phyloP scores from a whole-genome alignment of 495 filamentous ascomycete species.

The Penicillium subrubescens region DNA sequence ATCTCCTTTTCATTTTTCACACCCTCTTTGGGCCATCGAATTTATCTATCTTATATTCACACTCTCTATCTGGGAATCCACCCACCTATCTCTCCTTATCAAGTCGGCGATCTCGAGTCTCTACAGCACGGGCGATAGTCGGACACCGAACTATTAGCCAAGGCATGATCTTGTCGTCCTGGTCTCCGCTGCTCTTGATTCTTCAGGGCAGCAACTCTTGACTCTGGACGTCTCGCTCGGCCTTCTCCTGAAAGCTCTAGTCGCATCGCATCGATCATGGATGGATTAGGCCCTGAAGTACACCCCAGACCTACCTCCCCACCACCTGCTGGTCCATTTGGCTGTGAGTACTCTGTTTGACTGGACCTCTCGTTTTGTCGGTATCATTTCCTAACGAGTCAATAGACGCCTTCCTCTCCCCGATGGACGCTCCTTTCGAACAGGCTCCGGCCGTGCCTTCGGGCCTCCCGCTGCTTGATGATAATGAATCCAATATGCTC shows the following conservation, averaged over 20 bases:
- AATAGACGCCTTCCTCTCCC: conserved; percentile 49
- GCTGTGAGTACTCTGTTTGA: conserved; percentile 51
- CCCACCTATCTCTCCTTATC: not conserved
- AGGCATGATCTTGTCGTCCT: conserved; percentile 39
- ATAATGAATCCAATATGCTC: conserved; percentile 63
- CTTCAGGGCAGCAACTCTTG: conserved; percentile 27
- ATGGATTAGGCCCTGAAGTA: conserved; percentile 35
- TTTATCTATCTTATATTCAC: not conserved
- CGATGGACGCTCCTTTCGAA: conserved; percentile 55
- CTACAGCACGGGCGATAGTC: conserved; percentile 5
- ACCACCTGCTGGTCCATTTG: conserved; percentile 54
- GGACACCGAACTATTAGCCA: conserved; percentile 11
- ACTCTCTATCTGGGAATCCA: not conserved
- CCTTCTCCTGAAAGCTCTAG: not conserved
- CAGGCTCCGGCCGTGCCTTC: conserved; percentile 59
- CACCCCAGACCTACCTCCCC: conserved; percentile 35
- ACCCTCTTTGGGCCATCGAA: not conserved
- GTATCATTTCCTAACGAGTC: conserved; percentile 20
- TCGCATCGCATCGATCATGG: conserved; percentile 28
- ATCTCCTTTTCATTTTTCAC: not conserved
- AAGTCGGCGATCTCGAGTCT: conserved; percentile 8
- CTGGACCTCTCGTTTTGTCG: not conserved
- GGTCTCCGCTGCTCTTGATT: conserved; percentile 28
- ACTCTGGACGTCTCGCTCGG: conserved; percentile 10
- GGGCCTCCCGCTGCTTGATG: conserved; percentile 61